phyloP scores from a whole-genome alignment of 73 alveolate genomes.

The Symbiodinium pilosum region DNA sequence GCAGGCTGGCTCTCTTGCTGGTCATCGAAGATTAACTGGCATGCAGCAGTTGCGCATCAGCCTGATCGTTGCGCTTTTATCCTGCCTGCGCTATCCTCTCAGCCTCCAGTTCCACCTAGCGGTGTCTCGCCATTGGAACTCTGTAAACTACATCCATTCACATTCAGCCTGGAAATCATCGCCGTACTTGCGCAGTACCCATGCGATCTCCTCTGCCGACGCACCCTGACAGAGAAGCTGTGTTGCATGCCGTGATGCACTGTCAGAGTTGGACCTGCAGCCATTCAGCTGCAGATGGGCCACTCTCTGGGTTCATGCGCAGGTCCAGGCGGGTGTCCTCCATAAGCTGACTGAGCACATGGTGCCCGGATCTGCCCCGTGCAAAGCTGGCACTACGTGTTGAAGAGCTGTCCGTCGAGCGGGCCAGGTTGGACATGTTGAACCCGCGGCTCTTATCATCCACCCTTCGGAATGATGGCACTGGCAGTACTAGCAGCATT shows the following conservation, averaged over 20 bases:
- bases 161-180: neutral
- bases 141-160: neutral
- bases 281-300: constrained; percentile 60
- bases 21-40: constrained; percentile 43
- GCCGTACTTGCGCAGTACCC: constrained; percentile 66
- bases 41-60: neutral
- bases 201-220: constrained; percentile 60
- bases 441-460: constrained; percentile 53
- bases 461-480: constrained; percentile 7
- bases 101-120: neutral
- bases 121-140: neutral
- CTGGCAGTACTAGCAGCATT: neutral
- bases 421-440: constrained; percentile 13
- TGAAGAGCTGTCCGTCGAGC: constrained; percentile 11
- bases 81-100: constrained; percentile 67
- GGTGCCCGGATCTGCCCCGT: too few relatives aligned
- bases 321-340: constrained; percentile 56
- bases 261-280: constrained; percentile 35
- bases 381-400: too few relatives aligned
- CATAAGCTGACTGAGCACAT: too few relatives aligned
- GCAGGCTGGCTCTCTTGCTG: constrained; percentile 33
- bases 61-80: too few relatives aligned
- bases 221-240: constrained; percentile 6
- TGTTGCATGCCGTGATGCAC: too few relatives aligned
- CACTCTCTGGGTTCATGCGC: constrained; percentile 34